phyloP scores from a whole-genome alignment of 345 rosid genomes.

The Balakata baccata region DNA sequence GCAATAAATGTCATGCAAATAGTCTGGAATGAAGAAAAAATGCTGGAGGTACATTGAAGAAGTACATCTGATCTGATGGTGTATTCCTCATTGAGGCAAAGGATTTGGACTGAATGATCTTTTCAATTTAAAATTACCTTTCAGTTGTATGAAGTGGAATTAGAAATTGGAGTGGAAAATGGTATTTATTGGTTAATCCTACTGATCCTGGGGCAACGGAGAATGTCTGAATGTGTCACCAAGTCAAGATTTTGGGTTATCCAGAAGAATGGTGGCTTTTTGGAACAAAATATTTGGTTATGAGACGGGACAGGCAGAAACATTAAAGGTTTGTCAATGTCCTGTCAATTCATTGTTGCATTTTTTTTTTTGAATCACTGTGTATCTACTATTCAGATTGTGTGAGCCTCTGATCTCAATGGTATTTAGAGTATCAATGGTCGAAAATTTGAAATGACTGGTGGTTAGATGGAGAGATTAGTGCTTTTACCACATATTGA shows the following conservation, averaged over 20 bases:
- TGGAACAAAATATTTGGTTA: conserved; percentile 4
- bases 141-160: neutral
- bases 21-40: neutral
- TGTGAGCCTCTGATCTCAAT: neutral
- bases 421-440: neutral
- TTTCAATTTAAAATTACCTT: neutral
- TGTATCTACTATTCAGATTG: neutral
- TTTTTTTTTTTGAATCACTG: neutral
- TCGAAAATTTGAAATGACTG: neutral
- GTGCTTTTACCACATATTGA: neutral
- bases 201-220: neutral
- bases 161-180: neutral
- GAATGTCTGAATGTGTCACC: too few relatives aligned
- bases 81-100: neutral
- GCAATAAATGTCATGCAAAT: neutral
- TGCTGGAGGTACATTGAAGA: neutral
- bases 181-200: neutral
- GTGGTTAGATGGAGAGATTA: neutral
- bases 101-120: neutral
- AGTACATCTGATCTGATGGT: neutral
- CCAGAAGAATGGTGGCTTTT: neutral
- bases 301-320: neutral
- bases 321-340: neutral
- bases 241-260: neutral
- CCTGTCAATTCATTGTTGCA: neutral